Evolutionary conservation across 2,329 filamentous ascomycete genomes (phyloP).

Genomic region (Akanthomyces lecanii): DNA sequence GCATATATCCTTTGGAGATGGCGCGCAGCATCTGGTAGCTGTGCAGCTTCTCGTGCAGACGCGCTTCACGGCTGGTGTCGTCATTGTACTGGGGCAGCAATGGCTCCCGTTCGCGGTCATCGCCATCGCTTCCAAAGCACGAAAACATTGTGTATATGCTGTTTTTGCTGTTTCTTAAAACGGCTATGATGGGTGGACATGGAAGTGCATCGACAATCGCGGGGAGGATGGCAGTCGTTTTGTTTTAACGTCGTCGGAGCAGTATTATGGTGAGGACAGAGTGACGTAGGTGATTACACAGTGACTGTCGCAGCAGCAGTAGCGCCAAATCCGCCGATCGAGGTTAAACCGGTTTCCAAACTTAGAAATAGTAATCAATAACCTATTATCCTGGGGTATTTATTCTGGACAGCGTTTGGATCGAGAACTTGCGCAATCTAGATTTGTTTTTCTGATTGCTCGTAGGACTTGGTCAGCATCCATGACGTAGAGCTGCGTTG

Average conservation of each 20-base stretch:
- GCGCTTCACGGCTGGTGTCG: slow-evolving; percentile 71
- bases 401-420: too few species aligned
- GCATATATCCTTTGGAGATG: slow-evolving; percentile 80
- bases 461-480: too few species aligned
- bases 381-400: too few species aligned
- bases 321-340: background rate
- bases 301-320: background rate
- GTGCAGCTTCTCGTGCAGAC: slow-evolving; percentile 84
- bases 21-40: slow-evolving; percentile 88
- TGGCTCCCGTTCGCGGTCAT: slow-evolving; percentile 65
- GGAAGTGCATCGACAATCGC: background rate
- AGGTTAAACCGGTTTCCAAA: background rate
- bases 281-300: slow-evolving; percentile 13
- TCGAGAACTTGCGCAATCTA: too few species aligned
- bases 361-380: too few species aligned
- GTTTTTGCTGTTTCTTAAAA: background rate
- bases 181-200: background rate
- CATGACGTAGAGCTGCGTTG: too few species aligned
- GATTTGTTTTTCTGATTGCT: too few species aligned
- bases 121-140: slow-evolving; percentile 53
- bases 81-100: slow-evolving; percentile 79
- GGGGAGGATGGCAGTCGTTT: background rate
- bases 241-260: background rate
- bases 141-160: slow-evolving; percentile 44
- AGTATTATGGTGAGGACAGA: slow-evolving; percentile 7